These are phyloP conservation scores for Porodaedalea pini DNA, from an alignment of 1,284 basidiomycete genomes.

Conservation along the genomic window DNA sequence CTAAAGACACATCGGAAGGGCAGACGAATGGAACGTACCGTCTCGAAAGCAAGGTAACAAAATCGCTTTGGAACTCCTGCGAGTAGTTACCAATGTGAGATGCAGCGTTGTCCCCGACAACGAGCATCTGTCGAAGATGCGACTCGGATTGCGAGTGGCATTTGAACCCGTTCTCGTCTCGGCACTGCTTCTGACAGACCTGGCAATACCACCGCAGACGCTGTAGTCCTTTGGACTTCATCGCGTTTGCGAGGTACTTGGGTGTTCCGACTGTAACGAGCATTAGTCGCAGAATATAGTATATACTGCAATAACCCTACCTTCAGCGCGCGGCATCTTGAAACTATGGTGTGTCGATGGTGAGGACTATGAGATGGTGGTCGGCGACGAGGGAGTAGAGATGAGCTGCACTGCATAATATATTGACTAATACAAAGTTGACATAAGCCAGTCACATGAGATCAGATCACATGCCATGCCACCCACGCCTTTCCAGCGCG, in stretches of 20 bases:
- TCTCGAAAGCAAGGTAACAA: conserved; percentile 83
- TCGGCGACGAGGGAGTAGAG: background rate
- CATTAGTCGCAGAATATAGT: conserved; percentile 5
- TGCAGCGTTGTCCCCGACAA: conserved; percentile 90
- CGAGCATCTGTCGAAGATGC: conserved; percentile 94
- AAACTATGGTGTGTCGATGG: background rate
- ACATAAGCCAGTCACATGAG: background rate
- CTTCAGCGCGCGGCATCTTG: conserved; percentile 78
- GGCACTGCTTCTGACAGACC: conserved; percentile 93
- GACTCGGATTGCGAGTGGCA: conserved; percentile 82
- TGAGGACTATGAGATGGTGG: background rate
- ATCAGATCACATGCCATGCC: background rate
- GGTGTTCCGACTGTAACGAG: conserved; percentile 69
- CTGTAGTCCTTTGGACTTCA: conserved; percentile 95
- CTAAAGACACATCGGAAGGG: conserved; percentile 1
- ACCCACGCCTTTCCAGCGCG: background rate
- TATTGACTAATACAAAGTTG: conserved; percentile 3
- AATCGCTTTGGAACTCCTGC: conserved; percentile 86
- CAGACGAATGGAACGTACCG: conserved; percentile 43
- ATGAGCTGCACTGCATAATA: background rate
- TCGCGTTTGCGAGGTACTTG: conserved; percentile 90
- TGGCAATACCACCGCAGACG: conserved; percentile 95
- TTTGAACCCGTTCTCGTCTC: conserved; percentile 98
- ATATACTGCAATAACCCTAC: conserved; percentile 32
- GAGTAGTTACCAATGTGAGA: conserved; percentile 91